Base-by-base conservation (phyloP, 805 yeast genomes). In the Ogataea haglerorum region DNA sequence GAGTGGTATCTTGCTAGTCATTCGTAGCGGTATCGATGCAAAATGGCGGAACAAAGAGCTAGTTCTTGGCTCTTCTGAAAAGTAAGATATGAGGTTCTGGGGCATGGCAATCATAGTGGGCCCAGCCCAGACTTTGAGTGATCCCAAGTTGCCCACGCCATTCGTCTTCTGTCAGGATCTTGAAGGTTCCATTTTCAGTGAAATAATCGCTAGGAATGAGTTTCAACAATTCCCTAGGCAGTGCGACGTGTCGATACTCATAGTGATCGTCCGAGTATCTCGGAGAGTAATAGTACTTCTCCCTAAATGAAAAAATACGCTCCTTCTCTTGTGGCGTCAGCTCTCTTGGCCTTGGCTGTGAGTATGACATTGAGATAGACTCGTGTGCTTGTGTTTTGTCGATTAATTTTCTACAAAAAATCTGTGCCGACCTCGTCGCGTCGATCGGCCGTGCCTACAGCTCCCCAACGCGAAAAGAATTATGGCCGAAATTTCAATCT, bases 101-200 rank as follows among this genome's bases (percentile, higher is more conserved):
- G 1, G 98, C 85, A 62, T 93, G 99, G 30, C 96, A 90, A 57
- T 93, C 99, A 59, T 91, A 93, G 64, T 93, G 99, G 40, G 76
- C 93, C 99, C 99, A 93, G 1, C 99, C 99, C 46, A 93, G 70
- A 26, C 95, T 85, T 64, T 93, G 99, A 6, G 98, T 93, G 56
- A 93, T 89, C 2, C 99, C 99, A 36, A 93, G 69, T 1, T 97
- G 98, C 10, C 56, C 52, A 63, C 99, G 75, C 99, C 99, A 93
- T 65, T 93, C 99, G 52, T 93, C 98, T 63, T 93, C 99, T 35
- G 85, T 65, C 28, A 93, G 68, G 31, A 93, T 87, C 51, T 96
- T 80, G 53, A 93, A 72, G 0, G 99, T 93, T 5, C 98, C 98
- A 2, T 95, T 87, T 44, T 90, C 95, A 2, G 89, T 80, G 72